phyloP scores from a whole-genome alignment of 495 filamentous ascomycete species.

The Cryomyces minteri region DNA sequence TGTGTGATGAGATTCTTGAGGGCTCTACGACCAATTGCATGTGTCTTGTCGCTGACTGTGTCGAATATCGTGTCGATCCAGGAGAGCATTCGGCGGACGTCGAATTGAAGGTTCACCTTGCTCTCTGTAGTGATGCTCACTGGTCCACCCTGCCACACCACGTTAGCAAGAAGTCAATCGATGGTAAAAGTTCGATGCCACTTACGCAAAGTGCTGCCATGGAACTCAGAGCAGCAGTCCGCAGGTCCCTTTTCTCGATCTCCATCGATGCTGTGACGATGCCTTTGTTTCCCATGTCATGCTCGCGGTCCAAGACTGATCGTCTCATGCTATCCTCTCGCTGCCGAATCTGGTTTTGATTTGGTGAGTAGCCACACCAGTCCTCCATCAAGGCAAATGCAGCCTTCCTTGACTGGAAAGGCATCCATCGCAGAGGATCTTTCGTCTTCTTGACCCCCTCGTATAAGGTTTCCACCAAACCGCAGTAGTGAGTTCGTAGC shows the following conservation, averaged over 20 bases:
- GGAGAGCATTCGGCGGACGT: constrained; percentile 74
- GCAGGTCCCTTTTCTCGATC: constrained; percentile 83
- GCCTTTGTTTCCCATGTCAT: constrained; percentile 48
- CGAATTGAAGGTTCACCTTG: constrained; percentile 67
- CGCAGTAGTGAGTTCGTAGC: constrained; percentile 81
- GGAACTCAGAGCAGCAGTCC: constrained; percentile 77
- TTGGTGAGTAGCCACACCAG: constrained; percentile 95
- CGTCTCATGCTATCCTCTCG: constrained; percentile 80
- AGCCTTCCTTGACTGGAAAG: constrained; percentile 86
- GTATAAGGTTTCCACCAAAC: constrained; percentile 79
- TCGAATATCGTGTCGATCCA: constrained; percentile 95
- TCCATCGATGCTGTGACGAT: constrained; percentile 78
- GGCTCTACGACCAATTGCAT: constrained; percentile 77
- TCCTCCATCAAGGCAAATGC: constrained; percentile 95
- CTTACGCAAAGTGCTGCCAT: constrained; percentile 85
- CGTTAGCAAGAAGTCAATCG: constrained; percentile 3
- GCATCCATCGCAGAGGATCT: constrained; percentile 80
- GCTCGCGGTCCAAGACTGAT: constrained; percentile 47
- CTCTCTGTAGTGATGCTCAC: constrained; percentile 76
- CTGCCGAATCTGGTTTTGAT: constrained; percentile 62
- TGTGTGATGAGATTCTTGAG: constrained; percentile 81
- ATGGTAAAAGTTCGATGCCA: constrained; percentile 1
- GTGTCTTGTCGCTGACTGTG: constrained; percentile 70
- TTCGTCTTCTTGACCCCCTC: constrained; percentile 77
- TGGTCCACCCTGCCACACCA: constrained; percentile 46